A percentile compares a stretch with the other conserved stretches of the same genome.
phyloP scores from a whole-genome alignment of 23 red algal species.

The Gracilaria caudata region DNA sequence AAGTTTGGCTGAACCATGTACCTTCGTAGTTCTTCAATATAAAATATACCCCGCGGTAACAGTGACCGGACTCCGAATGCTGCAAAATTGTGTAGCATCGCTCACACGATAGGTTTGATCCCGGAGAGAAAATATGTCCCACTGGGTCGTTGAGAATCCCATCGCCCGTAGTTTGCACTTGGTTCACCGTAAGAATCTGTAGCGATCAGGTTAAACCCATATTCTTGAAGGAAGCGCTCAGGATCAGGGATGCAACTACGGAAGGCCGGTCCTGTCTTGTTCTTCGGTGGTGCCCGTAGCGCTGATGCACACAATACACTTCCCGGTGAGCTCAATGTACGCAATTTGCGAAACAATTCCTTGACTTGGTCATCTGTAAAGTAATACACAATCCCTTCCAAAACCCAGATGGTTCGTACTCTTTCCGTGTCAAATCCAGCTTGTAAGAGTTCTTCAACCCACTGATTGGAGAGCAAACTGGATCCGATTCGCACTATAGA shows the following conservation, averaged over 20 bases:
- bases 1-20: no score
- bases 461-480: slow-evolving; percentile 18
- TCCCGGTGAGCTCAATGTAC: slow-evolving; percentile 23
- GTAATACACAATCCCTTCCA: slow-evolving; percentile 75
- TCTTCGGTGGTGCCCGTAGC: background rate
- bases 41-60: no score
- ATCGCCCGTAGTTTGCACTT: slow-evolving; percentile 61
- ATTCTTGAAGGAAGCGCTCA: slow-evolving; percentile 26
- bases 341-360: slow-evolving; percentile 33
- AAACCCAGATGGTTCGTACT: slow-evolving; percentile 59
- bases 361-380: slow-evolving; percentile 26
- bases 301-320: background rate
- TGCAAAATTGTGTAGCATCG: background rate
- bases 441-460: slow-evolving; percentile 34
- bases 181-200: slow-evolving; percentile 49
- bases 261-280: slow-evolving; percentile 22
- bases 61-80: background rate
- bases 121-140: background rate
- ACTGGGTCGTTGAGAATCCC: background rate
- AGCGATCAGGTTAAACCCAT: slow-evolving; percentile 18
- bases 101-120: background rate
- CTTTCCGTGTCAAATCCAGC: slow-evolving; percentile 47
- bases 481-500: slow-evolving; percentile 14
- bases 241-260: slow-evolving; percentile 58
- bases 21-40: background rate